Conservation (phyloP, 192 early-diverging fungal genomes). For the Umbelopsis ramanniana region DNA sequence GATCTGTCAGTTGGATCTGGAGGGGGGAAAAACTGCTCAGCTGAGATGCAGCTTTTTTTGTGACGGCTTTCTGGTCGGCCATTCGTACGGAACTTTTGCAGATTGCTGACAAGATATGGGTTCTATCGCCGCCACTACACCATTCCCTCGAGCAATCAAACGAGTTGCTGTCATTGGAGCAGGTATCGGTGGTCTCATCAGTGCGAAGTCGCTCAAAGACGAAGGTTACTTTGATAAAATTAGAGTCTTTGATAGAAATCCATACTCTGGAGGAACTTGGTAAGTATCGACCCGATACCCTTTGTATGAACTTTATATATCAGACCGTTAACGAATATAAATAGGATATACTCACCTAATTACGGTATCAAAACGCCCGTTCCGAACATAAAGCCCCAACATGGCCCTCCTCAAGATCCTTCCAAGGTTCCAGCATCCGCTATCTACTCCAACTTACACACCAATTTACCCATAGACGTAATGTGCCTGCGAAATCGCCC, state of each 20-base stretch:
- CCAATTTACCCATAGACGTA: slow-evolving; percentile 56
- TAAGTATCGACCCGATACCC: slow-evolving; percentile 21
- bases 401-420: slow-evolving; percentile 10
- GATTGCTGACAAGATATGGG: not conserved
- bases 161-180: slow-evolving; percentile 43
- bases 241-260: slow-evolving; percentile 52
- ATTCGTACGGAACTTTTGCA: not conserved
- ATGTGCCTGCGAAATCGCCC: slow-evolving; percentile 53
- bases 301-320: not conserved
- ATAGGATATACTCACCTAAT: slow-evolving; percentile 55
- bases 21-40: not conserved
- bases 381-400: slow-evolving; percentile 39
- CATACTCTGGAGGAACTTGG: slow-evolving; percentile 55
- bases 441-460: slow-evolving; percentile 49
- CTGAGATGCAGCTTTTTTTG: not conserved
- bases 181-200: slow-evolving; percentile 37
- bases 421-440: slow-evolving; percentile 14
- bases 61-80: not conserved
- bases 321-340: not conserved
- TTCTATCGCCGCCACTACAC: not conserved
- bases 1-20: not conserved
- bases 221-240: slow-evolving; percentile 40
- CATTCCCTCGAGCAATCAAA: slow-evolving; percentile 10
- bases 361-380: slow-evolving; percentile 26
- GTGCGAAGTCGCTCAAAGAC: slow-evolving; percentile 32